Evolutionary conservation across 2,329 filamentous ascomycete species (phyloP).

Genomic region (Thielaviopsis ethacetica): DNA sequence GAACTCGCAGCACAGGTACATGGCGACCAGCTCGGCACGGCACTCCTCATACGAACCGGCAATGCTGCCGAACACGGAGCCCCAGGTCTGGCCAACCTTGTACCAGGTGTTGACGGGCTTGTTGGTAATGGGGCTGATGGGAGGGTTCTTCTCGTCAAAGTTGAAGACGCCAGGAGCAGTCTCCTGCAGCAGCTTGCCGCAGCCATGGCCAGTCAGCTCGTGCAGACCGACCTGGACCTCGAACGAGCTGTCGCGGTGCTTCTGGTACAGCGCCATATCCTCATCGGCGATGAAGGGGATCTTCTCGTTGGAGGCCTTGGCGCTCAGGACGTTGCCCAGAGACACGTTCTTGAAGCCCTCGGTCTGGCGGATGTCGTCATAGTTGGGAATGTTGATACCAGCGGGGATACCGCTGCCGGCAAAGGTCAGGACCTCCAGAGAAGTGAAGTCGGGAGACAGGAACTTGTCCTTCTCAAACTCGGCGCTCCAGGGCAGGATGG

Average conservation of each 20-base stretch:
- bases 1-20: conserved; percentile 82
- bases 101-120: conserved; percentile 74
- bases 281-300: conserved; percentile 74
- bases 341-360: conserved; percentile 90
- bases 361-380: conserved; percentile 63
- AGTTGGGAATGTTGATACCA: conserved; percentile 54
- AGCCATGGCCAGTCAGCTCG: conserved; percentile 74
- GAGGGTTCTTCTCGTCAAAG: conserved; percentile 70
- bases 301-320: conserved; percentile 81
- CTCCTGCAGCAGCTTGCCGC: conserved; percentile 85
- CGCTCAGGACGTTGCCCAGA: conserved; percentile 79
- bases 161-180: conserved; percentile 70
- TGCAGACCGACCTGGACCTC: conserved; percentile 94
- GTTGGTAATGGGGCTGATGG: conserved; percentile 60
- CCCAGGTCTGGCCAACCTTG: conserved; percentile 90
- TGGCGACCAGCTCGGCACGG: conserved; percentile 82
- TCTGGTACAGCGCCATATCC: conserved; percentile 64
- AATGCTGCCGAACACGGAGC: conserved; percentile 74
- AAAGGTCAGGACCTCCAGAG: conserved; percentile 79
- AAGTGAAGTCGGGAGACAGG: conserved; percentile 87
- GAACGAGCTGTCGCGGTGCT: conserved; percentile 74
- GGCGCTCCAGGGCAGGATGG: conserved; percentile 70
- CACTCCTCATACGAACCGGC: conserved; percentile 76
- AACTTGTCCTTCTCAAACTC: conserved; percentile 97
- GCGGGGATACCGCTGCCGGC: conserved; percentile 46